phyloP scores from a whole-genome alignment of 2,329 filamentous ascomycete species.

The Fusarium concolor region DNA sequence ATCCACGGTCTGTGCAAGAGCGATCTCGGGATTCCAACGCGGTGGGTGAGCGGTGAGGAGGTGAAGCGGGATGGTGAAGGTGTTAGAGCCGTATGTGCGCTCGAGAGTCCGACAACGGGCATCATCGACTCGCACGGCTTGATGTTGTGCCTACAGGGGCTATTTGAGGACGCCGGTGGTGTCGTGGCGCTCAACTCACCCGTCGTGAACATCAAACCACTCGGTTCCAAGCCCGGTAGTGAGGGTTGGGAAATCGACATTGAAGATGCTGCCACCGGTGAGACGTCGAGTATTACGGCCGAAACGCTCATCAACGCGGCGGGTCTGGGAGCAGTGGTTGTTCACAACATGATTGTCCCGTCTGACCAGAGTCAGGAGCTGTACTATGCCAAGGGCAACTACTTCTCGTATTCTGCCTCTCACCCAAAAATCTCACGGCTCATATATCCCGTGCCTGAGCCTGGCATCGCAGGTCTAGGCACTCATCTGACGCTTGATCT shows the following conservation, averaged over 20 bases:
- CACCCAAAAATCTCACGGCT: constrained; percentile 75
- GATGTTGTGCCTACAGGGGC: constrained; percentile 83
- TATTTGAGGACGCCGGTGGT: constrained; percentile 82
- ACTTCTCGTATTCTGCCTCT: constrained; percentile 83
- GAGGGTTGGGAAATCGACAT: constrained; percentile 77
- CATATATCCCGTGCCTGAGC: constrained; percentile 87
- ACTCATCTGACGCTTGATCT: constrained; percentile 95
- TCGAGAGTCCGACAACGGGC: constrained; percentile 88
- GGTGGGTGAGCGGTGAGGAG: constrained; percentile 74
- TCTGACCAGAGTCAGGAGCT: constrained; percentile 66
- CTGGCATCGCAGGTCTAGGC: constrained; percentile 85
- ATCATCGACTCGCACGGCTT: constrained; percentile 89
- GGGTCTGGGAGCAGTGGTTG: constrained; percentile 78
- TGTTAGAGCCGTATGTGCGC: constrained; percentile 73
- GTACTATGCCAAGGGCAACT: constrained; percentile 93
- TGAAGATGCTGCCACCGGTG: constrained; percentile 58
- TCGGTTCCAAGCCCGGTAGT: constrained; percentile 58
- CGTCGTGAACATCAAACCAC: constrained; percentile 70
- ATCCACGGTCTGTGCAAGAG: constrained; percentile 60
- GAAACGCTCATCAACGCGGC: constrained; percentile 88
- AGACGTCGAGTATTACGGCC: constrained; percentile 71
- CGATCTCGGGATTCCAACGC: constrained; percentile 71
- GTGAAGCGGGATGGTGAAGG: constrained; percentile 76
- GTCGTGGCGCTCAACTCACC: constrained; percentile 75
- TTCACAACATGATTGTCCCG: constrained; percentile 86